phyloP scores from a whole-genome alignment of 202 grass and related monocot genomes.

The Musa balbisiana region DNA sequence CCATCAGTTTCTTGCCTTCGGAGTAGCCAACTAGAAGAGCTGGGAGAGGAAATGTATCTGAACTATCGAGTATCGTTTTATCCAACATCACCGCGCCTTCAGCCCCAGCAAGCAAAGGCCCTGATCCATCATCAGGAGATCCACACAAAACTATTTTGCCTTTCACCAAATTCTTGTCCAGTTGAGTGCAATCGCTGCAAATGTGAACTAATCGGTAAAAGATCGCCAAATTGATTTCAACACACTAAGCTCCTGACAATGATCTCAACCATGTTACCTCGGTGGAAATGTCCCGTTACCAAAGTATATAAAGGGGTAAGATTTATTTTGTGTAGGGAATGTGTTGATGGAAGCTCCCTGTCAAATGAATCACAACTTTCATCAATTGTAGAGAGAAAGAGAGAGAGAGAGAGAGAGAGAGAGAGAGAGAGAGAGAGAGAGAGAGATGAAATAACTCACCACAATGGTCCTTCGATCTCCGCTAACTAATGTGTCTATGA shows the following conservation, averaged over 20 bases:
- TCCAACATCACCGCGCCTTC: background rate
- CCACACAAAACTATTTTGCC: slow-evolving; percentile 25
- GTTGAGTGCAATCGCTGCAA: slow-evolving; percentile 1
- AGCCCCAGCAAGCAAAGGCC: slow-evolving; percentile 11
- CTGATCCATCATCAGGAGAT: background rate
- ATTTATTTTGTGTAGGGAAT: background rate
- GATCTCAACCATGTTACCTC: background rate
- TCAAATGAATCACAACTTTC: background rate
- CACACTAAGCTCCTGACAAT: background rate
- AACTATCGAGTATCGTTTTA: background rate
- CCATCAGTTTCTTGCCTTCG: background rate
- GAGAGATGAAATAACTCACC: background rate
- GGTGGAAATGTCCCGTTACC: background rate
- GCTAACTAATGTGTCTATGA: background rate
- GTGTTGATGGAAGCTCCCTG: slow-evolving; percentile 5
- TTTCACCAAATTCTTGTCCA: background rate
- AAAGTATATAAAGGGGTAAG: background rate
- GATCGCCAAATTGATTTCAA: background rate
- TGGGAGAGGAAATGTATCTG: slow-evolving; percentile 12
- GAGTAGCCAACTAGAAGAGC: background rate
- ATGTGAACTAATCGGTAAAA: background rate
- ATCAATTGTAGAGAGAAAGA: background rate
- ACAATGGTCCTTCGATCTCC: background rate
- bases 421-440: background rate
- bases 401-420: background rate